Percentiles rank a stretch among this genome's conserved stretches.
These are phyloP conservation scores for Exophiala dermatitidis DNA, from an alignment of 2,329 filamentous ascomycete genomes.

Conservation along the genomic window DNA sequence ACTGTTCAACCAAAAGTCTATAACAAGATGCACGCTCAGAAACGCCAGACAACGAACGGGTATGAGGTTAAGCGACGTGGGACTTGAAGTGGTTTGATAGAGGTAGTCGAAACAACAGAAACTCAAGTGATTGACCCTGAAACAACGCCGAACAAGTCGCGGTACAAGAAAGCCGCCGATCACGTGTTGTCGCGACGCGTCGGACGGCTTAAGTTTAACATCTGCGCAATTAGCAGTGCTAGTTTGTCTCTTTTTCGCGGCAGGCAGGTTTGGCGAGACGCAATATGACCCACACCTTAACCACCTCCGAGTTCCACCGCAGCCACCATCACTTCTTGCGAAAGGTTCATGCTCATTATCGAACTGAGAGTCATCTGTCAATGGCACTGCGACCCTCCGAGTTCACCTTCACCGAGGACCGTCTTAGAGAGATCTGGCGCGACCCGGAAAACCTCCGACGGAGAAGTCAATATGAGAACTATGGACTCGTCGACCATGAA, in stretches of 20 bases:
- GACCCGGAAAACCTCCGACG: constrained; percentile 1
- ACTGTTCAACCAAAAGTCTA: not conserved
- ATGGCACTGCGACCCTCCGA: not conserved
- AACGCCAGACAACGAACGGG: not conserved
- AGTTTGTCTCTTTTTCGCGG: too few species aligned
- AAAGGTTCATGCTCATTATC: too few species aligned
- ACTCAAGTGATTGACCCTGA: not conserved
- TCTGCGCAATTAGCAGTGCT: too few species aligned
- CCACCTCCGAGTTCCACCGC: too few species aligned
- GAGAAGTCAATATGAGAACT: not conserved
- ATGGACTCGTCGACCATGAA: not conserved
- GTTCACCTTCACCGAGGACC: not conserved
- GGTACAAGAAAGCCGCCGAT: not conserved
- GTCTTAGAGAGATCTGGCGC: not conserved
- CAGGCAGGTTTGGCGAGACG: not conserved
- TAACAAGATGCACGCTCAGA: not conserved
- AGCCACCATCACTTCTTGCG: too few species aligned
- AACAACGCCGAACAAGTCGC: constrained; percentile 3
- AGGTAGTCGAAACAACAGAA: not conserved
- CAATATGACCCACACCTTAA: not conserved
- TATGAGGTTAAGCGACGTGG: not conserved
- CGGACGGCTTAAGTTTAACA: constrained; percentile 1
- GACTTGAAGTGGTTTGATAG: not conserved
- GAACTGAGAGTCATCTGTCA: not conserved
- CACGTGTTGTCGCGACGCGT: constrained; percentile 8